A percentile compares a stretch with the other conserved stretches of the same genome.
Evolutionary conservation across 345 rosid genomes (phyloP).

Genomic region (Anastatica hierochuntica): DNA sequence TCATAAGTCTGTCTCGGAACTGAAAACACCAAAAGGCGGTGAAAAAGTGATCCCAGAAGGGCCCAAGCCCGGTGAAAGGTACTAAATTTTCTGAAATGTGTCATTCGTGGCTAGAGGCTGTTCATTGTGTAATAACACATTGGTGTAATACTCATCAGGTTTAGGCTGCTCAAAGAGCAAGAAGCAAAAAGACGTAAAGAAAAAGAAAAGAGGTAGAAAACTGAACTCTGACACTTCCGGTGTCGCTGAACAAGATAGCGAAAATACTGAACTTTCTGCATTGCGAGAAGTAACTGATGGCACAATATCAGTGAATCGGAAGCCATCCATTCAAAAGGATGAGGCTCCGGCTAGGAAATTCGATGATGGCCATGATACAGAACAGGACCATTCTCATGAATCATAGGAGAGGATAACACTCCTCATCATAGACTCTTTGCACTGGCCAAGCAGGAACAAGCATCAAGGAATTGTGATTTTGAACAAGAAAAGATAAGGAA

Average conservation of each 20-base stretch:
- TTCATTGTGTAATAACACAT: no score
- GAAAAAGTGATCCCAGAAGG: no score
- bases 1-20: no score
- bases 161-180: slow-evolving; percentile 70
- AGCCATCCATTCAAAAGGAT: slow-evolving; percentile 26
- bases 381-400: slow-evolving; percentile 25
- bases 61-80: no score
- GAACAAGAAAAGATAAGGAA: no score
- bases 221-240: slow-evolving; percentile 24
- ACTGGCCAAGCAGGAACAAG: neutral
- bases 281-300: slow-evolving; percentile 28
- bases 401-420: slow-evolving; percentile 18
- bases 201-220: slow-evolving; percentile 49
- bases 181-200: slow-evolving; percentile 59
- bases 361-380: slow-evolving; percentile 19
- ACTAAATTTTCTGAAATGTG: no score
- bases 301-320: slow-evolving; percentile 36
- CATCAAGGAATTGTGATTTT: neutral
- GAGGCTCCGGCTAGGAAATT: slow-evolving; percentile 23
- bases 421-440: neutral
- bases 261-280: slow-evolving; percentile 8
- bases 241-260: slow-evolving; percentile 25
- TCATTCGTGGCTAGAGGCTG: no score
- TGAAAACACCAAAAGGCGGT: no score
- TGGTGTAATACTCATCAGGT: slow-evolving; percentile 48